These are phyloP conservation scores for Pichia scutulata DNA, from an alignment of 805 yeast species.

Conservation along the genomic window DNA sequence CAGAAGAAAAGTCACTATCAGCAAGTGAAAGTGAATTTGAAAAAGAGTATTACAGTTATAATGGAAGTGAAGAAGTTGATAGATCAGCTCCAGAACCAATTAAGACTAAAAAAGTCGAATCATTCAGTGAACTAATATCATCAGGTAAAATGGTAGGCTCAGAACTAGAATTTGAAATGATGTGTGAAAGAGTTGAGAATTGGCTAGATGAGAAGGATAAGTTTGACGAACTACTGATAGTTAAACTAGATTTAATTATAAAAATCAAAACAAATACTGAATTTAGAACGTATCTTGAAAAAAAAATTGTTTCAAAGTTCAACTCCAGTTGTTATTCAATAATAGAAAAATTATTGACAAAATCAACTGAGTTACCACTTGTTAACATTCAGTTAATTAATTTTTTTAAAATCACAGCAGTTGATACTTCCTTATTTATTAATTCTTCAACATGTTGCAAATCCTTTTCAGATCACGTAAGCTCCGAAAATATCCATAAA, in stretches of 20 bases:
- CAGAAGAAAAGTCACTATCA: conserved; percentile 10
- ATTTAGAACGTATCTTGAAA: neutral
- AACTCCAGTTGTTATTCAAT: neutral
- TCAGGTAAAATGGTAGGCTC: neutral
- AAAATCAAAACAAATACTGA: neutral
- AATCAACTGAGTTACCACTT: neutral
- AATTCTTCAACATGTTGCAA: neutral
- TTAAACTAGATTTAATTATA: conserved; percentile 1
- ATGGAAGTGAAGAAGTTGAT: conserved; percentile 12
- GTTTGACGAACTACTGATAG: neutral
- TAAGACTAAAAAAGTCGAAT: neutral
- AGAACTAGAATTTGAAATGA: conserved; percentile 5
- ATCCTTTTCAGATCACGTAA: neutral
- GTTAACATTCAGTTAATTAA: neutral
- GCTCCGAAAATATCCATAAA: neutral
- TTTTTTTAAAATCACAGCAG: neutral
- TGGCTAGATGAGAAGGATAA: neutral
- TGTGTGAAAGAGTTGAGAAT: neutral
- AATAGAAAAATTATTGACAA: neutral
- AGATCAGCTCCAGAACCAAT: neutral
- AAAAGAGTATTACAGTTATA: neutral
- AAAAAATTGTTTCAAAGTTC: neutral
- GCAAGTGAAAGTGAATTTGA: conserved; percentile 12
- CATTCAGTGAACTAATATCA: neutral
- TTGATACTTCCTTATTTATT: neutral